Evolutionary conservation across 371 early-diverging fungal genomes (phyloP), one percentile per base, ranked within the genome.

Genomic region (Mortierella sp.): DNA sequence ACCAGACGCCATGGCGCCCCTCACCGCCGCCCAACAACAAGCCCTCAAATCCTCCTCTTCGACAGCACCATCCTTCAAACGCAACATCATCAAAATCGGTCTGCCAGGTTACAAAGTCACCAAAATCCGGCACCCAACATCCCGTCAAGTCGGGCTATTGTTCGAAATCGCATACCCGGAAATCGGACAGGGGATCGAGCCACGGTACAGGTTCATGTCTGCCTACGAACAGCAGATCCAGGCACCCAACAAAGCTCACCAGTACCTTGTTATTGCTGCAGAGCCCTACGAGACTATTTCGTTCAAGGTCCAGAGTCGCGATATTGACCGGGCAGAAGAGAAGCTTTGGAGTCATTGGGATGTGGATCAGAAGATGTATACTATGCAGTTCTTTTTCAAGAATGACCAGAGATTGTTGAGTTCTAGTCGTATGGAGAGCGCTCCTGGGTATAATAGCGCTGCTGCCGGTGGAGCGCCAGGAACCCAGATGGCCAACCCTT

Each of bases 91-190:
- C 76, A 99, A 98, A 88, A 98, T 98, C 81, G 99, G 99, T 67
- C 93, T 98, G n/a, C 99, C 99, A 14, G 99, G 99, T 72, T 99
- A 98, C 85, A 96, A 97, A 82, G 96, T 99, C 37, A 97, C 96
- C 34, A 98, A 99, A 83, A 91, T 98, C 43, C 91, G 96, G 28
- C 98, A 98, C 89, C 97, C 97, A 31, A 88, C 91, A 16, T 95
- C 97, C 10, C 90, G 92, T 43, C 98, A 98, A 82, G 91, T 96
- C 55, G 99, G 99, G 0, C 88, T 98, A 48, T 89, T 98, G n/a
- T 97, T 98, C 83, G 97, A 98, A 85, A 92, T 98, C 69, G 96
- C 97, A 67, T 97, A 97, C 81, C 98, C 99, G 10, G 96, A 98
- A 80, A 96, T 97, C 82, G 92, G 92, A 21, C 88, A 87, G 21